Evolutionary conservation across 129 eudicot species (phyloP), one percentile per base, ranked within the genome.

Genomic region (Helichrysum umbraculigerum): DNA sequence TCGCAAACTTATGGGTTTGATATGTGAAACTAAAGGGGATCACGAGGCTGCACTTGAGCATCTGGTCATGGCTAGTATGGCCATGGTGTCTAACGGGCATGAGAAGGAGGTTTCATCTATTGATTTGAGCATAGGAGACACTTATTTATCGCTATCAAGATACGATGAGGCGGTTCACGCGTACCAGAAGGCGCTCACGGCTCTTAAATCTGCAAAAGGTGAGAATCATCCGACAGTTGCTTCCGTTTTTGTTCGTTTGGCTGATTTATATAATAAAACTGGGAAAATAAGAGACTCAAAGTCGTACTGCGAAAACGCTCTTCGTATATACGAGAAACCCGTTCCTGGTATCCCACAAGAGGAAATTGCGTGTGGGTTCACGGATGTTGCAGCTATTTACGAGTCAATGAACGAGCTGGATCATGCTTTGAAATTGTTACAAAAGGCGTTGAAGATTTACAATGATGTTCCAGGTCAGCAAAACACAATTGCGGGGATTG

Each of bases 361-460:
- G 83, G 97, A 91, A 75, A 87, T 91, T 22, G 92, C 96, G 0
- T 79, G 88, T 82, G 97, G 97, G 25, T 77, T 91, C 4, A 85
- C 89, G 2, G 91, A 91, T 64, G 86, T 91, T 57, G 89, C 97
- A 20, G 97, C 97, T 5, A 89, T 91, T 1, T 91, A 88, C 32
- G 97, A 91, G 74, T 91, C 97, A 3, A 88, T 91, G 97, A 86
- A 89, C 28, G 97, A 91, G 82, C 78, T 85, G 30, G 97, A 89
- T 34, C 85, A 83, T n/a, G 95, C 96, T 9, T 68, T 91, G 17
- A 89, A 89, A 76, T 68, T 91, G 86, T 81, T 91, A 33, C 81
- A 85, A 19, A 91, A 82, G 83, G 95, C 97, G 8, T 72, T 91
- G 37, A 91, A 89, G 86, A 87, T 91, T 44, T 91, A 91, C 72